Evolutionary conservation across 495 filamentous ascomycete species (phyloP), one percentile per base, ranked within the genome.

Genomic region (Thermochaetoides thermophila): DNA sequence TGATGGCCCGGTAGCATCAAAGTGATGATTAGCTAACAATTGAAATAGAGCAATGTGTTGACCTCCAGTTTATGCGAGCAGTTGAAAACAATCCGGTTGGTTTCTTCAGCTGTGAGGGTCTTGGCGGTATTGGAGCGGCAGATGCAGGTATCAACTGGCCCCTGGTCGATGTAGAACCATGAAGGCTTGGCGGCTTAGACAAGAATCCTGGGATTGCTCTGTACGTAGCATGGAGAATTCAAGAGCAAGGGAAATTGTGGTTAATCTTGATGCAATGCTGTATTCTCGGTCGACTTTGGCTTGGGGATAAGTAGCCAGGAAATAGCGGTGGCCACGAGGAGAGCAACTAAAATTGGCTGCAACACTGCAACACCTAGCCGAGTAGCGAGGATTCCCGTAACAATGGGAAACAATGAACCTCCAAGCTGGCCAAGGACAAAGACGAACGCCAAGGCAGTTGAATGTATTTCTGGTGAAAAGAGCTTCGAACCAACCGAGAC

Each of bases 131-230:
- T 1, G 65, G 65, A 7, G 65, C 65, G 1, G 56, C 44, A 16
- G 66, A 69, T 49, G 65, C 63, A 51, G 65, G 65, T 4, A 66
- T 68, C 44, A 68, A 68, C 48, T 69, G 65, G 65, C 63, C 63
- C 3, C 48, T 66, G 2, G 45, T 50, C 18, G 54, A 65, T 32
- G 63, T 45, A 11, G 21, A 24, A n/a, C n/a, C n/a, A n/a, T n/a
- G n/a, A n/a, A n/a, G n/a, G n/a, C n/a, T n/a, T n/a, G n/a, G n/a
- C n/a, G n/a, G n/a, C n/a, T n/a, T n/a, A n/a, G n/a, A n/a, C n/a
- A n/a, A n/a, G n/a, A n/a, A n/a, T n/a, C n/a, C n/a, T n/a, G n/a
- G n/a, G n/a, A n/a, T n/a, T n/a, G n/a, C n/a, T n/a, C n/a, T n/a
- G n/a, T n/a, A n/a, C n/a, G n/a, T n/a, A n/a, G n/a, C n/a, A n/a